Percentiles rank a stretch among this genome's conserved stretches.
These are phyloP conservation scores for Massarina eburnea DNA, from an alignment of 2,329 filamentous ascomycete genomes.

Conservation along the genomic window DNA sequence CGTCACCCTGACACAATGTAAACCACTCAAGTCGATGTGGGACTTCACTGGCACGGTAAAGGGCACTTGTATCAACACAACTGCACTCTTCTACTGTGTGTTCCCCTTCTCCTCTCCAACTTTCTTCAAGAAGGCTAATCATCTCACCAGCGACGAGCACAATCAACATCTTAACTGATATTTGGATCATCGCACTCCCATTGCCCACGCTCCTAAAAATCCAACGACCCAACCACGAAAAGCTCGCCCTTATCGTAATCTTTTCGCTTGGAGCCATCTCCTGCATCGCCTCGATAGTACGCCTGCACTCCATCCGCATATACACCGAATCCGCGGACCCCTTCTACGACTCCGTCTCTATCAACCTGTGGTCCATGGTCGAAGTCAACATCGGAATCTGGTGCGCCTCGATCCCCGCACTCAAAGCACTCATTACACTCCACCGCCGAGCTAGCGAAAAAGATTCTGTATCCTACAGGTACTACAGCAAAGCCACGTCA, in stretches of 20 bases:
- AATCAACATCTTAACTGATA: conserved; percentile 85
- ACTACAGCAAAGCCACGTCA: conserved; percentile 23
- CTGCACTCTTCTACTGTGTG: conserved; percentile 37
- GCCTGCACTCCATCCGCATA: conserved; percentile 44
- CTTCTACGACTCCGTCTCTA: conserved; percentile 73
- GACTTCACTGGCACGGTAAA: conserved; percentile 27
- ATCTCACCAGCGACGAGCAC: conserved; percentile 52
- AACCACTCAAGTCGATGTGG: conserved; percentile 37
- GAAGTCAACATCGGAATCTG: conserved; percentile 89
- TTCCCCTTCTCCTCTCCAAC: background rate
- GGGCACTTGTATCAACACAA: conserved; percentile 37
- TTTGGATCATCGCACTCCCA: conserved; percentile 80
- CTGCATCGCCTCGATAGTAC: conserved; percentile 80
- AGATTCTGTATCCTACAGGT: conserved; percentile 16
- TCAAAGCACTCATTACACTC: conserved; percentile 68
- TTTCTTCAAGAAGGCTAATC: background rate
- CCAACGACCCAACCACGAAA: conserved; percentile 78
- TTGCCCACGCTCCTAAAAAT: conserved; percentile 83
- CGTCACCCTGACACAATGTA: conserved; percentile 30
- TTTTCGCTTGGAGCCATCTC: conserved; percentile 85
- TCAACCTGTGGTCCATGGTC: conserved; percentile 88
- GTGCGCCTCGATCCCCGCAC: conserved; percentile 82
- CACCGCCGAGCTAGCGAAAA: conserved; percentile 7
- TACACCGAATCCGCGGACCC: conserved; percentile 50
- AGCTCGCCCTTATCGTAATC: conserved; percentile 78